Base-by-base conservation (phyloP, 1,284 basidiomycete genomes). In the Ustilago crameri region DNA sequence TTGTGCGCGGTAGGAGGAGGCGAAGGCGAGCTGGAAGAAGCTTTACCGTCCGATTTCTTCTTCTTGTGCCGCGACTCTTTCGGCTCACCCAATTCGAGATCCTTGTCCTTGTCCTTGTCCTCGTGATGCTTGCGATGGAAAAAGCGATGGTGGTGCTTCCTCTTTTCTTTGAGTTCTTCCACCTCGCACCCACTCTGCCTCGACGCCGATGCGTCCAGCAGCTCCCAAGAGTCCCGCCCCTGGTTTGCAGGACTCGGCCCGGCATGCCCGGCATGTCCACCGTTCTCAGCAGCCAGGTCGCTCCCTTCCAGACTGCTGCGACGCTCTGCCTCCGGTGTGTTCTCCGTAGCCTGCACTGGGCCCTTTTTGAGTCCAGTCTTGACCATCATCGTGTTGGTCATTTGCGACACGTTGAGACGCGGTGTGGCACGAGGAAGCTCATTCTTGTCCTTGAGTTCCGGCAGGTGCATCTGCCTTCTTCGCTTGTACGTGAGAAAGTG, bases 401-500 rank as follows among this genome's bases (percentile, higher is more conserved):
- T 66, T 53, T 67, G 55, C 9, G 54, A 47, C 34, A 66, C 37
- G 12, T 27, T 27, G 15, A 74, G 44, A 15, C 70, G 45, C 4
- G 65, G 65, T 17, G 51, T 45, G 15, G 70, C 60, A 3, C 70
- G 56, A 1, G 80, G 80, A 45, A 82, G 54, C 56, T 82, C 81
- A 51, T 80, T 82, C 37, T 72, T 63, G 42, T 82, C 78, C 49
- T 70, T 47, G 7, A 82, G 65, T 30, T 74, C 45, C 0, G 76
- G 76, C 47, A 82, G 54, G 30, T 75, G n/a, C 9, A 81, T 47
- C 45, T 72, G 38, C 24, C 40, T 58, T 26, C 81, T 65, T 24
- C 76, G 60, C 54, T 69, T 73, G 52, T 77, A 80, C 41, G 78
- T 82, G 23, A 79, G 23, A n/a, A 59, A 49, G 57, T 82, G 81